phyloP scores from a whole-genome alignment of 768 basidiomycete species.

The Kwoniella europaea region DNA sequence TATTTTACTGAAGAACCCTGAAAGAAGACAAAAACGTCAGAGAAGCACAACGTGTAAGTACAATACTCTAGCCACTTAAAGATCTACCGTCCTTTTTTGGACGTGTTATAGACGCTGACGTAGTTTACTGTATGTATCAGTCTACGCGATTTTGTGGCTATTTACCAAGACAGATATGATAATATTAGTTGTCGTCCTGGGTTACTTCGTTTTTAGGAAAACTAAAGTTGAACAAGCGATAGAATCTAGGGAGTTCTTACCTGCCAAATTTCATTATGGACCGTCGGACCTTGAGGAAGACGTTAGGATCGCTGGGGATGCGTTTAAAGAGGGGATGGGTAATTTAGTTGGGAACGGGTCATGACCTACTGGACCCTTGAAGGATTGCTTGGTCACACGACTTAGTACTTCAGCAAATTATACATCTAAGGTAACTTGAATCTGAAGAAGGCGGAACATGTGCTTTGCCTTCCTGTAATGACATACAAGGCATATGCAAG shows the following conservation, averaged over 20 bases:
- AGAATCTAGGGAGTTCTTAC: conserved; percentile 32
- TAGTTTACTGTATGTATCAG: conserved; percentile 10
- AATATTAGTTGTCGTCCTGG: conserved; percentile 27
- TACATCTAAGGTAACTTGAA: no score
- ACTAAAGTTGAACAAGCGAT: conserved; percentile 45
- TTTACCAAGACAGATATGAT: conserved; percentile 24
- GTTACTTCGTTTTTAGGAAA: conserved; percentile 26
- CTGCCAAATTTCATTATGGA: conserved; percentile 38
- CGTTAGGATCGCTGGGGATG: neutral
- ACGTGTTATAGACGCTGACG: neutral
- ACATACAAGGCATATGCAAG: neutral
- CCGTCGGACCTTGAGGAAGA: conserved; percentile 31
- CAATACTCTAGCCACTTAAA: no score
- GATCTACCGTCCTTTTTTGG: no score
- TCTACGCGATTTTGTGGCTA: conserved; percentile 41
- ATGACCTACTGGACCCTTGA: neutral
- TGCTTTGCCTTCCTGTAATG: neutral
- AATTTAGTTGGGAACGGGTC: conserved; percentile 1
- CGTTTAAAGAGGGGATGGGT: conserved; percentile 12
- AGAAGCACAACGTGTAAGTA: conserved; percentile 17
- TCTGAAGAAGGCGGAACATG: no score
- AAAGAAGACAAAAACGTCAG: conserved; percentile 10
- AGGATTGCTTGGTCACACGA: no score
- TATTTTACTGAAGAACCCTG: neutral
- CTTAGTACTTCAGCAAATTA: no score